Base-by-base conservation (phyloP, 495 filamentous ascomycete species). In the Platismatia glauca region DNA sequence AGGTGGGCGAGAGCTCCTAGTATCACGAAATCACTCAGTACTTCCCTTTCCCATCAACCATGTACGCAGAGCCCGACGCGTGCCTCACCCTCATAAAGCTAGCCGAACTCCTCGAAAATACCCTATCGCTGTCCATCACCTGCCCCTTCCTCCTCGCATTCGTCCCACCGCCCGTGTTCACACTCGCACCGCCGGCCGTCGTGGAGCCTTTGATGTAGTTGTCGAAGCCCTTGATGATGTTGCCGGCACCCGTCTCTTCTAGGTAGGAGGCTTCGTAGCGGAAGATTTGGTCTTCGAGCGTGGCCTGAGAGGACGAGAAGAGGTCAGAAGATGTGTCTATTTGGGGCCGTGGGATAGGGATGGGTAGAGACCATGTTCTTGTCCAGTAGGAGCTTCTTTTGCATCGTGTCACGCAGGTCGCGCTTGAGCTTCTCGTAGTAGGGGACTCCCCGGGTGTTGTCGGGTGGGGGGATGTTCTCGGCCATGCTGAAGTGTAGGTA, bases 181-280 rank as follows among this genome's bases (percentile, higher is more conserved):
- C 72, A 39, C 70, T 70, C 3, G 52, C 33, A n/a, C 41, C 35
- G 16, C 66, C 61, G 65, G 29, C 65, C 64, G 64, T 79, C 0
- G 79, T 77, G 9, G 84, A 82, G 55, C 90, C 90, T 71, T 98
- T 98, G 77, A 96, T 93, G 74, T 96, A 97, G 67, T 89, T 93
- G 71, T 98, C 94, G 74, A 97, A 98, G 46, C 94, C 94, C 65
- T 86, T 89, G 75, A 98, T 91, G 70, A 98, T 97, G 77, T 98
- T 98, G 22, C 94, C 94, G 48, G 80, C 81, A 29, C 88, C 88
- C 20, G 90, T 95, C 66, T 91, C 90, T 73, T 95, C 91, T 50
- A 98, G 84, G 74, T 98, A 98, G 20, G 85, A 82, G 59, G 87
- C 84, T 73, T 98, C 94, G 69, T 86, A 85, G 61, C 87, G 84